Conservation (phyloP, 345 rosid genomes). For the Acer yangbiense region DNA sequence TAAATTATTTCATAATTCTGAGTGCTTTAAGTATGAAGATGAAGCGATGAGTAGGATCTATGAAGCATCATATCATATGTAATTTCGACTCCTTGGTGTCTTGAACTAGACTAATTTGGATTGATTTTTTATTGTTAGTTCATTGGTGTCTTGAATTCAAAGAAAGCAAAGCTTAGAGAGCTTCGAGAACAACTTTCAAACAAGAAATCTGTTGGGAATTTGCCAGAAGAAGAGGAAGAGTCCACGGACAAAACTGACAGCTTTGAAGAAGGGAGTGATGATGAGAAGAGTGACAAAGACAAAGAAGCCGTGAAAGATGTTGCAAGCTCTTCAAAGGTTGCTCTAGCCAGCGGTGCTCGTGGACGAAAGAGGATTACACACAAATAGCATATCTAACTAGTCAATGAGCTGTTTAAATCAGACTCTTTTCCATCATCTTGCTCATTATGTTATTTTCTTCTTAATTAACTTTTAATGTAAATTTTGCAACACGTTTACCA, state of each 20-base stretch:
- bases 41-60: background rate
- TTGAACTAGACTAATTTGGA: background rate
- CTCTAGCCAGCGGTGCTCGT: slow-evolving; percentile 30
- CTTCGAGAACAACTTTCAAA: slow-evolving; percentile 63
- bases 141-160: slow-evolving; percentile 67
- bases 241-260: slow-evolving; percentile 66
- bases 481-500: background rate
- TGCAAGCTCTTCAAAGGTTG: slow-evolving; percentile 40
- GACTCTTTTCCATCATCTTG: background rate
- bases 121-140: slow-evolving; percentile 61
- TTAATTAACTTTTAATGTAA: background rate
- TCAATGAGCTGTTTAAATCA: background rate
- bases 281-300: slow-evolving; percentile 45
- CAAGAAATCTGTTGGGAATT: slow-evolving; percentile 38
- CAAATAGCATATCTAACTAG: slow-evolving; percentile 24
- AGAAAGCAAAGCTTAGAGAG: slow-evolving; percentile 83
- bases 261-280: slow-evolving; percentile 51
- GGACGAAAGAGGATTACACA: slow-evolving; percentile 45
- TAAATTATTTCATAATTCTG: background rate
- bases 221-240: slow-evolving; percentile 51
- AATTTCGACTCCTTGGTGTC: background rate
- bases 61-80: background rate
- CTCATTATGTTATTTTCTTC: background rate
- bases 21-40: background rate
- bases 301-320: slow-evolving; percentile 42